Percentiles rank a stretch among this genome's conserved stretches.
Evolutionary conservation across 352 stramenopile genomes (phyloP).

Genomic region (Phytophthora agathidicida): DNA sequence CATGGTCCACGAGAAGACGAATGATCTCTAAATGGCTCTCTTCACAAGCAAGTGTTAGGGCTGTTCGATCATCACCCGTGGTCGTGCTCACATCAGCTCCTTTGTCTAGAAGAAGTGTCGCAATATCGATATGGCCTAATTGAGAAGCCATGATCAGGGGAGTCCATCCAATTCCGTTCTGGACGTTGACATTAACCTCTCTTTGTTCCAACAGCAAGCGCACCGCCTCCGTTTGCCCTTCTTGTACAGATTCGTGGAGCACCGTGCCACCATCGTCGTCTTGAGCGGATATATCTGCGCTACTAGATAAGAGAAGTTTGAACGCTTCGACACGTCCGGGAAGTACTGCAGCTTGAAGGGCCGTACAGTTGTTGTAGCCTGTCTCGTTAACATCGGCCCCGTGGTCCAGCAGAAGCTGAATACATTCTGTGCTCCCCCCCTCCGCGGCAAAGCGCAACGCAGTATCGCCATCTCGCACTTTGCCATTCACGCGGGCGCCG

Average conservation of each 20-base stretch:
- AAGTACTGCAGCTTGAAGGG: not conserved
- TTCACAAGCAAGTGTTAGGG: conserved; percentile 2
- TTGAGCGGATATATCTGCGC: not conserved
- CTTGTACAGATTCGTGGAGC: not conserved
- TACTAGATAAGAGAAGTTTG: not conserved
- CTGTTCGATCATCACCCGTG: not conserved
- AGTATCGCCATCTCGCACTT: not conserved
- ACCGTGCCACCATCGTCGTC: conserved; percentile 6
- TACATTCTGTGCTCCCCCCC: not conserved
- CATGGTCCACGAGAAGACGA: conserved; percentile 7
- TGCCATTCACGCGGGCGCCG: not conserved
- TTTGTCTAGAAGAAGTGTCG: conserved; percentile 8
- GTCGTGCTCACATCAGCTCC: not conserved
- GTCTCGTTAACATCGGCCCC: not conserved
- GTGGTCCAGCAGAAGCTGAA: not conserved
- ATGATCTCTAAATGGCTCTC: conserved; percentile 14
- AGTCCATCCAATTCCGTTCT: conserved; percentile 2
- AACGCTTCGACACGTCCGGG: not conserved
- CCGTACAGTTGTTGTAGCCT: not conserved
- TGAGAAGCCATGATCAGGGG: conserved; percentile 10
- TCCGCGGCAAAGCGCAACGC: not conserved
- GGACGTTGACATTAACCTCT: not conserved
- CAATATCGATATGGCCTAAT: conserved; percentile 8
- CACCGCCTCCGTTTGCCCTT: not conserved
- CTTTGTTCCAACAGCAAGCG: not conserved